Base-by-base conservation (phyloP, 768 basidiomycete genomes). In the Lactarius sanguifluus region DNA sequence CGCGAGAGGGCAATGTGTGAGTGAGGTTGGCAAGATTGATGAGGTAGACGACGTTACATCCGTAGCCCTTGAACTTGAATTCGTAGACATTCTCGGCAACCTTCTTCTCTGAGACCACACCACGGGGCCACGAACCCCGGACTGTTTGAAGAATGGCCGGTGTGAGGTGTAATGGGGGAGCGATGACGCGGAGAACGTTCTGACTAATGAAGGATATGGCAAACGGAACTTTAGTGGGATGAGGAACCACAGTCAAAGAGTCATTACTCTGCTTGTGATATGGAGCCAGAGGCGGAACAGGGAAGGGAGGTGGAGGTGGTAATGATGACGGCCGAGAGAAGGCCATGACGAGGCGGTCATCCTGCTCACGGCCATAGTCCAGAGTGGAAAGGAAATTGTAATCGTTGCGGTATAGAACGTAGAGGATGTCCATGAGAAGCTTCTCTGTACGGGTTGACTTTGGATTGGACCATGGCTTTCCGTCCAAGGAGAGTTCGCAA, bases 121-220 rank as follows among this genome's bases (percentile, higher is more conserved):
- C 91, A 70, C 89, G 82, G 20, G 90, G 90, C 91, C 90, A 92
- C 40, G 91, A 84, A 25, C 81, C 83, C 64, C 90, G 82, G 23
- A 92, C 88, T 20, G 90, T 88, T 72, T 89, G 87, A n/a, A 92
- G 79, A 63, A 92, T 90, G 62, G 90, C 90, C 12, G 90, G 90
- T 8, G 91, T 92, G 40, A 86, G 82, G 69, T 86, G 83, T 36
- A 91, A 81, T 18, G 90, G 90, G n/a, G 91, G 90, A 34, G 83
- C 81, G 62, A 92, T 86, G 61, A 92, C 91, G 60, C 89, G 86
- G 78, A 92, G 81, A 61, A 83, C 69, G 3, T 85, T 90, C 38
- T 82, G 80, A 40, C 88, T 90, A 18, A 85, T 71, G 73, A 92
- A 92, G 18, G 90, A 91, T 43, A 92, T 78, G 2, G 88, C 90